Evolutionary conservation across 768 basidiomycete genomes (phyloP).

Genomic region (Tulasnella sp.): DNA sequence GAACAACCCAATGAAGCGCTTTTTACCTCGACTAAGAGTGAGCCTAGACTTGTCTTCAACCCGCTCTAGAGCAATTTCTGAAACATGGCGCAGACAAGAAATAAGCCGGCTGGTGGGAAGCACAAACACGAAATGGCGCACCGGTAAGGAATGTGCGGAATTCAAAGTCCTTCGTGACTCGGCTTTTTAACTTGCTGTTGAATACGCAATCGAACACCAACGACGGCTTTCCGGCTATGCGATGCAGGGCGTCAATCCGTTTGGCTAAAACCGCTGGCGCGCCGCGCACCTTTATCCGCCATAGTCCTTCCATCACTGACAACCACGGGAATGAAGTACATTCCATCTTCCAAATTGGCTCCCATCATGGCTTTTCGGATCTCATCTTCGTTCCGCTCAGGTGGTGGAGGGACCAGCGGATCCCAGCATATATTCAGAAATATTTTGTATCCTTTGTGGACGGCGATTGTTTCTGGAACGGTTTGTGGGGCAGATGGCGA

Average conservation of each 20-base stretch:
- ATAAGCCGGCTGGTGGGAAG: neutral
- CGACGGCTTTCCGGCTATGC: conserved; percentile 61
- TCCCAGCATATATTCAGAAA: conserved; percentile 30
- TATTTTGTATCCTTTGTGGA: conserved; percentile 29
- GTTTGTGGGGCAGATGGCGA: neutral
- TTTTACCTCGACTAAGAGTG: conserved; percentile 31
- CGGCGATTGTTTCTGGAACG: neutral
- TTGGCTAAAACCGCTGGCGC: neutral
- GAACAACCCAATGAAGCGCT: neutral
- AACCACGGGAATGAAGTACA: conserved; percentile 31
- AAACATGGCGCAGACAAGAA: neutral
- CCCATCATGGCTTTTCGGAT: conserved; percentile 32
- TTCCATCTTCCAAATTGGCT: conserved; percentile 23
- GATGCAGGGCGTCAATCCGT: neutral
- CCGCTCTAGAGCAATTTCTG: conserved; percentile 31
- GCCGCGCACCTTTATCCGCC: conserved; percentile 26
- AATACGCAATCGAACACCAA: conserved; percentile 73
- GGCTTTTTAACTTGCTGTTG: conserved; percentile 56
- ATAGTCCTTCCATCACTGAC: conserved; percentile 29
- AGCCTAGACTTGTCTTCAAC: conserved; percentile 32
- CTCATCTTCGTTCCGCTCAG: conserved; percentile 25
- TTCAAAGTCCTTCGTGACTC: conserved; percentile 55
- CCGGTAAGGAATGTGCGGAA: conserved; percentile 71
- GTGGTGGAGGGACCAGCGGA: conserved; percentile 29
- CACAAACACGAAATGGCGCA: conserved; percentile 37